Evolutionary conservation across 2,329 filamentous ascomycete species (phyloP).

Genomic region (Penicillium sp.): DNA sequence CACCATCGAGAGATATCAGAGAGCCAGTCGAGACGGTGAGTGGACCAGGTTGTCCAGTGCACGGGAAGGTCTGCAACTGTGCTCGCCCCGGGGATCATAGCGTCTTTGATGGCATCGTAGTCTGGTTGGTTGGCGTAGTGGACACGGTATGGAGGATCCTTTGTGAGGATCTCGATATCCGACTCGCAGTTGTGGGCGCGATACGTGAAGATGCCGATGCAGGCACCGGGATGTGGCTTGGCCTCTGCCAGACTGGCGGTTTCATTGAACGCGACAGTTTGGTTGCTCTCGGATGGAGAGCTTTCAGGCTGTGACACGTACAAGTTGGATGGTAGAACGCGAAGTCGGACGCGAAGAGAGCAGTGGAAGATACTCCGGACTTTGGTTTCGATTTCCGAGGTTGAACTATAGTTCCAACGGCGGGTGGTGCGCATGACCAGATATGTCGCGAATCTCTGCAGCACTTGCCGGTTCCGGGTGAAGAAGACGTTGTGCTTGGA

Average conservation of each 20-base stretch:
- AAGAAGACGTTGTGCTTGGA: conserved; percentile 56
- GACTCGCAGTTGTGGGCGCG: conserved; percentile 55
- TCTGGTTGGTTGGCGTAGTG: conserved; percentile 53
- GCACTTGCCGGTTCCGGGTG: conserved; percentile 33
- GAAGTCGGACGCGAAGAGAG: conserved; percentile 56
- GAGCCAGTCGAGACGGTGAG: conserved; percentile 52
- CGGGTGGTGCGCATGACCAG: conserved; percentile 57
- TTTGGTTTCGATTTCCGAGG: conserved; percentile 56
- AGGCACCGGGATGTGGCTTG: conserved; percentile 53
- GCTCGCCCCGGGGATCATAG: conserved; percentile 43
- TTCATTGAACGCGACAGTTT: neutral
- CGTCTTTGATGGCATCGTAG: conserved; percentile 44
- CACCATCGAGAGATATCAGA: conserved; percentile 45
- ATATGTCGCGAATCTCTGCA: conserved; percentile 43
- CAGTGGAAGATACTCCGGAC: conserved; percentile 54
- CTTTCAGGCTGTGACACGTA: conserved; percentile 20
- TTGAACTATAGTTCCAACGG: conserved; percentile 51
- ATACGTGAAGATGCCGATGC: conserved; percentile 60
- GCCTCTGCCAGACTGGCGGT: neutral
- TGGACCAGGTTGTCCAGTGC: conserved; percentile 50
- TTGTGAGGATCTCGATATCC: conserved; percentile 61
- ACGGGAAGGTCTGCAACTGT: conserved; percentile 37
- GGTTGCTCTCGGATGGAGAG: neutral
- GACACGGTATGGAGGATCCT: conserved; percentile 51
- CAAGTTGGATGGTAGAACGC: conserved; percentile 43